Conservation (phyloP, 106 monocot species). For the Agapanthus africanus region DNA sequence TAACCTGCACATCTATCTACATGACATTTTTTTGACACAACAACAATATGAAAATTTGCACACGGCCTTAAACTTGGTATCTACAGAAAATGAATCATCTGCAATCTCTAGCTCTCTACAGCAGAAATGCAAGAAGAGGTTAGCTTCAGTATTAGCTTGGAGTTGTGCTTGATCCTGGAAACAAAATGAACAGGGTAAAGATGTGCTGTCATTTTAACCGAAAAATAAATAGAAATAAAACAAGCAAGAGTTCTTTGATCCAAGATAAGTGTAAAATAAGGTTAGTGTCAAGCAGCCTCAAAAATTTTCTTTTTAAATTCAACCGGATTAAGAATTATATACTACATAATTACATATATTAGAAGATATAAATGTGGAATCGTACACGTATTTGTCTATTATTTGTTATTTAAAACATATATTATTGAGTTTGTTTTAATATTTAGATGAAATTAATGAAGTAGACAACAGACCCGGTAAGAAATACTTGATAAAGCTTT, state of each 20-base stretch:
- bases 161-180: neutral
- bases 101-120: neutral
- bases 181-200: neutral
- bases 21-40: neutral
- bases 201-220: neutral
- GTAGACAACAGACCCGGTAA: neutral
- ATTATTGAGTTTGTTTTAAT: too few species aligned
- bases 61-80: neutral
- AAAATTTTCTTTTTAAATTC: too few species aligned
- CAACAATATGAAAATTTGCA: neutral
- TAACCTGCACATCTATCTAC: slow-evolving; percentile 1
- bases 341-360: too few species aligned
- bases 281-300: too few species aligned
- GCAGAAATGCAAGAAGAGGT: neutral
- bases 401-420: too few species aligned
- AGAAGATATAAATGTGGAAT: too few species aligned
- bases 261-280: too few species aligned
- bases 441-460: neutral
- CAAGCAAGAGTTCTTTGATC: too few species aligned
- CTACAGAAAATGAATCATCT: slow-evolving; percentile 1
- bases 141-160: neutral
- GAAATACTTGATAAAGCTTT: neutral
- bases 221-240: too few species aligned
- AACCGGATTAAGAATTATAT: too few species aligned
- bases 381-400: neutral